Conservation (phyloP, 495 filamentous ascomycete genomes). For the Penicillium tannophilum region DNA sequence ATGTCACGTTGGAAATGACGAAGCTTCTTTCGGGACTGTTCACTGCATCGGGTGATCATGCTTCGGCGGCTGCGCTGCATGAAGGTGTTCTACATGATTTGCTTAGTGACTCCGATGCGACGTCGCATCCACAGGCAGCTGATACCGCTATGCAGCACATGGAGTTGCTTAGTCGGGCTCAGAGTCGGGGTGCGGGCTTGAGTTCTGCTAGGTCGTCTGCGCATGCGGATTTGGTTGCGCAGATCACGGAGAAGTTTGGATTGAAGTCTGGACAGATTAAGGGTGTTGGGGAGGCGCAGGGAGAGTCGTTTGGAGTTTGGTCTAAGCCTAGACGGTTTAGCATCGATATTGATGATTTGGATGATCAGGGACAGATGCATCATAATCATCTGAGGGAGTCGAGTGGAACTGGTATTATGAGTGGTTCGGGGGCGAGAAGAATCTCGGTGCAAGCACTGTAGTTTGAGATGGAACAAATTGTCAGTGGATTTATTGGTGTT, state of each 20-base stretch:
- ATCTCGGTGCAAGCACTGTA: constrained; percentile 33
- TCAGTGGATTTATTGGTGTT: constrained; percentile 1
- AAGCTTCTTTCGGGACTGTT: constrained; percentile 58
- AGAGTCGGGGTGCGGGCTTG: constrained; percentile 32
- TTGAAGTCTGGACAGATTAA: constrained; percentile 30
- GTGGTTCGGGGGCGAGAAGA: constrained; percentile 32
- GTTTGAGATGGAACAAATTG: constrained; percentile 4
- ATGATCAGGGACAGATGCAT: constrained; percentile 31
- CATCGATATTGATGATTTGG: constrained; percentile 41
- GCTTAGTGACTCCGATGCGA: constrained; percentile 46
- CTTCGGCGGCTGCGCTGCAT: constrained; percentile 56
- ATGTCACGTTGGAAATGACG: constrained; percentile 55
- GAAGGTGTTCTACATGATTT: constrained; percentile 54
- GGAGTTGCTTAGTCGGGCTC: constrained; percentile 51
- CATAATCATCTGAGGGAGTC: constrained; percentile 42
- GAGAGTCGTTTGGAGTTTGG: constrained; percentile 40
- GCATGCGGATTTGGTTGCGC: constrained; percentile 31
- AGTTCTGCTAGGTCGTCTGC: constrained; percentile 22
- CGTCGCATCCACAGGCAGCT: constrained; percentile 33
- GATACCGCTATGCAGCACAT: constrained; percentile 49
- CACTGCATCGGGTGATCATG: constrained; percentile 49
- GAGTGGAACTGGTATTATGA: constrained; percentile 36
- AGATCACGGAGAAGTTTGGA: constrained; percentile 38
- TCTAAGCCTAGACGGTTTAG: constrained; percentile 43
- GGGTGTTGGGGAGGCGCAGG: constrained; percentile 26